A percentile compares a stretch with the other conserved stretches of the same genome.
Conservation (phyloP, 1,284 basidiomycete species). For the Macrocybe sp. region DNA sequence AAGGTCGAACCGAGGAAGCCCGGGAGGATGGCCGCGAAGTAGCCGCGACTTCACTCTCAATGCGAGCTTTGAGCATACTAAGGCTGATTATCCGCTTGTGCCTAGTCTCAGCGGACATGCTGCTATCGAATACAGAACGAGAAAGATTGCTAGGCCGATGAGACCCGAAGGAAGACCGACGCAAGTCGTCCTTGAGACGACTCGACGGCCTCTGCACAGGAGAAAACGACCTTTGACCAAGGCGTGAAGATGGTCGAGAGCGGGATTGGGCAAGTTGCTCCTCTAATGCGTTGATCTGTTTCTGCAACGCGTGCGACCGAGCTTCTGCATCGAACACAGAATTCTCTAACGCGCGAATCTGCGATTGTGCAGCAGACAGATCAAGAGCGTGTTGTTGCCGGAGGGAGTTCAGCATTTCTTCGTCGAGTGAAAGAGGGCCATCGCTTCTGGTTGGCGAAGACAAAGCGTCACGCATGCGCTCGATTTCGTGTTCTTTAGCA, state of each 20-base stretch:
- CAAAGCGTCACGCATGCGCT: constrained; percentile 42
- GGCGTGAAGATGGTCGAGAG: constrained; percentile 28
- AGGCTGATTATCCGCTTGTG: constrained; percentile 85
- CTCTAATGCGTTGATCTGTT: constrained; percentile 58
- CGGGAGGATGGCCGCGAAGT: constrained; percentile 34
- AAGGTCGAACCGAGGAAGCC: constrained; percentile 46
- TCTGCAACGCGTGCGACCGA: constrained; percentile 64
- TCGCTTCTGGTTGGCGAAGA: constrained; percentile 28
- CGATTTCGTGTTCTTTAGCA: constrained; percentile 60
- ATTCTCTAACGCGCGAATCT: constrained; percentile 71
- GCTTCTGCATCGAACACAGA: constrained; percentile 69
- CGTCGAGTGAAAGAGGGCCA: constrained; percentile 49
- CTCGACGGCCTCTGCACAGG: constrained; percentile 35
- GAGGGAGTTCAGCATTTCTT: constrained; percentile 64
- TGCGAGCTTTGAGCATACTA: constrained; percentile 85
- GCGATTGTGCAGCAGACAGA: constrained; percentile 71
- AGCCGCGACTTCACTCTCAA: constrained; percentile 68
- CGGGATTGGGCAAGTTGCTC: constrained; percentile 51
- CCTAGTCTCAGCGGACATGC: constrained; percentile 68
- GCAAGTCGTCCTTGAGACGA: constrained; percentile 40
- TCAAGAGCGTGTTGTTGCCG: constrained; percentile 74
- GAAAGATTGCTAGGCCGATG: constrained; percentile 37
- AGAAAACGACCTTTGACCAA: constrained; percentile 36
- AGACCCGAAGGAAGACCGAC: constrained; percentile 41
- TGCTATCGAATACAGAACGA: constrained; percentile 56